Evolutionary conservation across 306 rosid genomes (phyloP), one percentile per base, ranked within the genome.

Genomic region (Biancaea sappan): DNA sequence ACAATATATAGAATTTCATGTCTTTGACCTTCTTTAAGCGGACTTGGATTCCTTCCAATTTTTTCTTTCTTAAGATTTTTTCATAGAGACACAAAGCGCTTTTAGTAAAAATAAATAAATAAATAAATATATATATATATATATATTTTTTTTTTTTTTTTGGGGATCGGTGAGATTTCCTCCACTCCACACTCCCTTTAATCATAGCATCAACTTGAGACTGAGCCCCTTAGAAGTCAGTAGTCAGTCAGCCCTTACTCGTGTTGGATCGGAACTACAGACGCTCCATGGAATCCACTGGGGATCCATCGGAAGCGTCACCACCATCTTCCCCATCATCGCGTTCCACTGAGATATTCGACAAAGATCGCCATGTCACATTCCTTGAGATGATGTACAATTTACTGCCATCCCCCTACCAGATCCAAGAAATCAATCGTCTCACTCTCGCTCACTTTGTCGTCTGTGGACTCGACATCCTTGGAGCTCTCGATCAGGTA

Each of bases 381-480:
- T 94, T 79, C 71, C 54, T 79, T 26, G 72, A 88, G 86, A 84
- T 90, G 95, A 88, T 88, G 99, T 86, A 87, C 50, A 78, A 88
- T 72, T 37, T 88, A 19, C 80, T 95, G 57, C 99, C 96, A 3
- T 44, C 79, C 11, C 83, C 83, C 4, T 92, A 90, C 38, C 93
- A 90, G 69, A 34, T 72, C 13, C 96, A 92, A 64, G 99, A 95
- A 84, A 82, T 88, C 82, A 95, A 90, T 71, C 95, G 87, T 66
- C 93, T 92, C 82, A 95, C 99, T 52, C 92, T 92, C 64, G 98
- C 99, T 65, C 88, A 87, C 92, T 95, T 95, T 13, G 86, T 90
- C 59, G 79, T 95, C 87, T 87, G 97, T 58, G 88, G 93, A 65
- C 89, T 95, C 29, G 89, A 92, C 76, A 86, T 95, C 66, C 93